These are phyloP conservation scores for Aspergillus pseudotamarii DNA, from an alignment of 2,329 filamentous ascomycete genomes.

Conservation along the genomic window DNA sequence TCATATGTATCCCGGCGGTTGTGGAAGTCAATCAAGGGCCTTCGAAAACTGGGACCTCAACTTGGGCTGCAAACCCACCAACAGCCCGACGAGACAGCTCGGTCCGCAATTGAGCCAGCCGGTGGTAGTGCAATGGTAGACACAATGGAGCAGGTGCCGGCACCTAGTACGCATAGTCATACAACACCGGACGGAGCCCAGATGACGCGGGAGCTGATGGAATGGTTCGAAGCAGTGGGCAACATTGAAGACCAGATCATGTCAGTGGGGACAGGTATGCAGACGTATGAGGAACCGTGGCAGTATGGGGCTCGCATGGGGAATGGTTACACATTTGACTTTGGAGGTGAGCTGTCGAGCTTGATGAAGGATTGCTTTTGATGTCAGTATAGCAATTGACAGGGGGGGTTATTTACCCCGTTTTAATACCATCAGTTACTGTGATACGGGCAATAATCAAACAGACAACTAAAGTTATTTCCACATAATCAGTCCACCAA, in stretches of 20 bases:
- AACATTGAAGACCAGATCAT: conserved; percentile 50
- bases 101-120: background rate
- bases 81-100: conserved; percentile 10
- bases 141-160: background rate
- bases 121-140: background rate
- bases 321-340: conserved; percentile 48
- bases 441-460: too few species aligned
- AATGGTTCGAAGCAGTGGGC: conserved; percentile 64
- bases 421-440: too few species aligned
- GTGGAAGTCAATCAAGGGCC: conserved; percentile 64
- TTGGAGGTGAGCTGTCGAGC: conserved; percentile 60
- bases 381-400: background rate
- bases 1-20: conserved; percentile 64
- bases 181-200: conserved; percentile 55
- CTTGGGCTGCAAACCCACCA: conserved; percentile 53
- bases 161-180: conserved; percentile 53
- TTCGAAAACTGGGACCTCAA: conserved; percentile 63
- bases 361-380: conserved; percentile 56
- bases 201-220: conserved; percentile 61
- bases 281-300: conserved; percentile 24
- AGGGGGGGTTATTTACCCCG: too few species aligned
- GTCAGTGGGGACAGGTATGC: conserved; percentile 28
- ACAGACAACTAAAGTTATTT: too few species aligned
- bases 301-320: conserved; percentile 14
- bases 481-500: too few species aligned